Evolutionary conservation across 106 monocot species (phyloP).

Genomic region (Vanilla planifolia): DNA sequence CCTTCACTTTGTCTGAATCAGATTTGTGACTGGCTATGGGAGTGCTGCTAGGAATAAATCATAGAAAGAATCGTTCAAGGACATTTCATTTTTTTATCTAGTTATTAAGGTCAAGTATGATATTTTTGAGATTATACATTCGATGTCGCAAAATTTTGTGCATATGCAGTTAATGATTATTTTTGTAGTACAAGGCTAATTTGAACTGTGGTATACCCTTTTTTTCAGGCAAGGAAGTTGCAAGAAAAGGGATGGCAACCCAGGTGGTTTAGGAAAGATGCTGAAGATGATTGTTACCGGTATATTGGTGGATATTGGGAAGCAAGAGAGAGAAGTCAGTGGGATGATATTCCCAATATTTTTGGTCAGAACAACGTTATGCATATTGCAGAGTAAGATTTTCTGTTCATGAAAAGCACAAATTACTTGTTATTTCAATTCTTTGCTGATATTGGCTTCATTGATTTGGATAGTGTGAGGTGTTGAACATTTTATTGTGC

Average conservation of each 20-base stretch:
- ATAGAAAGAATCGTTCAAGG: not conserved
- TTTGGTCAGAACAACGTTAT: constrained; percentile 48
- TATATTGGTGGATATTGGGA: constrained; percentile 92
- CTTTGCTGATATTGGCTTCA: not conserved
- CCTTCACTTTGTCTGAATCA: no score
- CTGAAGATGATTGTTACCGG: constrained; percentile 66
- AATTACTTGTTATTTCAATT: not conserved
- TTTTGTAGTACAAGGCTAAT: not conserved
- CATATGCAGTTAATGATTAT: not conserved
- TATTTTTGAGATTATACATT: no score
- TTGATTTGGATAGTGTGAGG: not conserved
- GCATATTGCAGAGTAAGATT: constrained; percentile 4
- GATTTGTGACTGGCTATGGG: not conserved
- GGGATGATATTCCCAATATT: constrained; percentile 80
- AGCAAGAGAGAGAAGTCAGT: constrained; percentile 59
- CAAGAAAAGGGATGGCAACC: constrained; percentile 97
- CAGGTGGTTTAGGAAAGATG: constrained; percentile 82
- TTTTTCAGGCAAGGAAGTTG: constrained; percentile 61
- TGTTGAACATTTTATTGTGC: not conserved
- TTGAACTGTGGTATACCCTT: not conserved
- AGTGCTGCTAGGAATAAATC: not conserved
- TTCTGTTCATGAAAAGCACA: not conserved
- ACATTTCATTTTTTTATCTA: not conserved
- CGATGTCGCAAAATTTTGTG: no score
- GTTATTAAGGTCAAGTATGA: no score